Evolutionary conservation across 495 filamentous ascomycete species (phyloP).

Genomic region (Penicillium roqueforti): DNA sequence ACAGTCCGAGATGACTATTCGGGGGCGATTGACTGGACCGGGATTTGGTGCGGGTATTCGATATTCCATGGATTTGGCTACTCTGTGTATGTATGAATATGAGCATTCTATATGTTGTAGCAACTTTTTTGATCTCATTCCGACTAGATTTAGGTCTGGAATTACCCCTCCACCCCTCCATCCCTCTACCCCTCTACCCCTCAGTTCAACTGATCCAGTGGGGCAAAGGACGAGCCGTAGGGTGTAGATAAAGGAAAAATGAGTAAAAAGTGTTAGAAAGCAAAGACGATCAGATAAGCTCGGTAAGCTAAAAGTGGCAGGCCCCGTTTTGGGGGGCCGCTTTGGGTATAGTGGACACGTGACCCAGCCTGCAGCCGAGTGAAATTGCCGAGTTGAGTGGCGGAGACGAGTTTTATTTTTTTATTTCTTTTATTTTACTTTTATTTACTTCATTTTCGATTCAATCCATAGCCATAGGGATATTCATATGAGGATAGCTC

Average conservation of each 20-base stretch:
- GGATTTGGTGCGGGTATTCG: background rate
- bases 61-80: no score
- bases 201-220: constrained; percentile 2
- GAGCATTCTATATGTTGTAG: no score
- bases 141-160: no score
- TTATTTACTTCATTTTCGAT: no score
- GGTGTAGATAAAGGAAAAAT: constrained; percentile 11
- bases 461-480: background rate
- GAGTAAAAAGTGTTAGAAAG: constrained; percentile 24
- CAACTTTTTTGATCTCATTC: background rate
- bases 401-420: constrained; percentile 4
- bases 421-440: background rate
- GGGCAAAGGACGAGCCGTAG: constrained; percentile 1
- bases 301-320: background rate
- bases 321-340: constrained; percentile 2
- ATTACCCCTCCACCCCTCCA: background rate
- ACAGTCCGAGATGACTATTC: background rate
- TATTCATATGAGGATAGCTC: no score
- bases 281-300: constrained; percentile 28
- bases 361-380: constrained; percentile 5
- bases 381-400: constrained; percentile 14
- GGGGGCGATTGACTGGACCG: background rate
- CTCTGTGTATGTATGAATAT: no score
- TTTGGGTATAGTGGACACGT: constrained; percentile 20
- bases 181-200: constrained; percentile 4